phyloP scores from a whole-genome alignment of 352 stramenopile genomes.

The Blastocystis sp. region DNA sequence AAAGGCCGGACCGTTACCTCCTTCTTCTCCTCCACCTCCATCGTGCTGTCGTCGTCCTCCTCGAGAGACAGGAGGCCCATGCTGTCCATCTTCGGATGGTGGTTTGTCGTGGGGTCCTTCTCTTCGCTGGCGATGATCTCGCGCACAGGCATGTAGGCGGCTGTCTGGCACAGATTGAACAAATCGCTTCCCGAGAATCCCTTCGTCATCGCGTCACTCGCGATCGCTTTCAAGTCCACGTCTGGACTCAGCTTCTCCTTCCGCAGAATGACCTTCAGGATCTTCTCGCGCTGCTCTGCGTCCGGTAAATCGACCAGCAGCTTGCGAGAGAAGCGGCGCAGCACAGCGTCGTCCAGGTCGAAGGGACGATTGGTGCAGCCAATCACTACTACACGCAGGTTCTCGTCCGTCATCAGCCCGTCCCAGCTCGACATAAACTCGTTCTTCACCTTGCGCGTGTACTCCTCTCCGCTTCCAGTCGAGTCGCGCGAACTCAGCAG shows the following conservation, averaged over 20 bases:
- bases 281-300: slow-evolving; percentile 70
- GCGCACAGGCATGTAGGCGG: slow-evolving; percentile 63
- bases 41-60: not conserved
- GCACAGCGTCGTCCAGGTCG: slow-evolving; percentile 80
- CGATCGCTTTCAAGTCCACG: slow-evolving; percentile 75
- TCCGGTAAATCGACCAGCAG: slow-evolving; percentile 82
- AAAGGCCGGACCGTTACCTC: slow-evolving; percentile 63
- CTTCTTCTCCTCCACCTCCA: slow-evolving; percentile 64
- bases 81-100: slow-evolving; percentile 70
- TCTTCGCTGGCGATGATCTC: slow-evolving; percentile 78
- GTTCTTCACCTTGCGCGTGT: slow-evolving; percentile 79
- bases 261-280: slow-evolving; percentile 74
- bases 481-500: slow-evolving; percentile 80
- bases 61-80: slow-evolving; percentile 28
- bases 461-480: slow-evolving; percentile 76
- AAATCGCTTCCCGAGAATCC: slow-evolving; percentile 81
- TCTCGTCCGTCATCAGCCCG: slow-evolving; percentile 69
- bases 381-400: slow-evolving; percentile 78
- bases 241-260: slow-evolving; percentile 74
- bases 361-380: slow-evolving; percentile 81
- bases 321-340: slow-evolving; percentile 77
- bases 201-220: slow-evolving; percentile 70
- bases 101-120: slow-evolving; percentile 75
- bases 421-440: slow-evolving; percentile 75
- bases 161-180: slow-evolving; percentile 73